Evolutionary conservation across 345 rosid species (phyloP).

Genomic region (Turnera subulata): DNA sequence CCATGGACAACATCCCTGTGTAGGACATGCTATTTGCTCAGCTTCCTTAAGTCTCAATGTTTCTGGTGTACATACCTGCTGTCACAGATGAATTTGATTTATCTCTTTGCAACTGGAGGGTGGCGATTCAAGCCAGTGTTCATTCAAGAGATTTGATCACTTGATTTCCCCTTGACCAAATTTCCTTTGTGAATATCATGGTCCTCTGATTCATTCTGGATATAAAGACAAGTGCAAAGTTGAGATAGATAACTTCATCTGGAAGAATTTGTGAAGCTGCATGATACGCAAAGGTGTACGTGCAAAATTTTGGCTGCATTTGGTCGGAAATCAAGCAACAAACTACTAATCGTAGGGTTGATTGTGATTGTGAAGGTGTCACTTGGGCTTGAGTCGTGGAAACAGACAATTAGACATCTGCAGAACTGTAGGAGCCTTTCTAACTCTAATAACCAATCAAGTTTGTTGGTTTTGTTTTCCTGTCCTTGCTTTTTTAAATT

Average conservation of each 20-base stretch:
- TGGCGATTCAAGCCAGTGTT: slow-evolving; percentile 12
- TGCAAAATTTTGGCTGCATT: slow-evolving; percentile 48
- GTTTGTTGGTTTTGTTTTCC: slow-evolving; percentile 17
- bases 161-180: slow-evolving; percentile 14
- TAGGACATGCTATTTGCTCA: slow-evolving; percentile 23
- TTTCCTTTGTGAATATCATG: slow-evolving; percentile 32
- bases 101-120: slow-evolving; percentile 19
- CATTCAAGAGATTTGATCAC: slow-evolving; percentile 7
- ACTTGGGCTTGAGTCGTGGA: slow-evolving; percentile 20
- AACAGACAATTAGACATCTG: slow-evolving; percentile 28
- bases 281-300: slow-evolving; percentile 41
- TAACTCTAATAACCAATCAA: slow-evolving; percentile 39
- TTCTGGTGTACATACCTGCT: slow-evolving; percentile 38
- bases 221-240: slow-evolving; percentile 14
- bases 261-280: slow-evolving; percentile 22
- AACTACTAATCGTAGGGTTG: slow-evolving; percentile 38
- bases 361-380: slow-evolving; percentile 17
- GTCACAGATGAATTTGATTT: no score
- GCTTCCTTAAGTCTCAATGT: slow-evolving; percentile 10
- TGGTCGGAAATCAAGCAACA: slow-evolving; percentile 35
- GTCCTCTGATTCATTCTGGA: slow-evolving; percentile 19
- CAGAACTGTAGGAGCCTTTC: slow-evolving; percentile 45
- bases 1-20: slow-evolving; percentile 64
- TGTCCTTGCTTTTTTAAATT: slow-evolving; percentile 1
- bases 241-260: slow-evolving; percentile 2